Evolutionary conservation across 306 rosid species (phyloP).

Genomic region (Ziziphus jujuba): DNA sequence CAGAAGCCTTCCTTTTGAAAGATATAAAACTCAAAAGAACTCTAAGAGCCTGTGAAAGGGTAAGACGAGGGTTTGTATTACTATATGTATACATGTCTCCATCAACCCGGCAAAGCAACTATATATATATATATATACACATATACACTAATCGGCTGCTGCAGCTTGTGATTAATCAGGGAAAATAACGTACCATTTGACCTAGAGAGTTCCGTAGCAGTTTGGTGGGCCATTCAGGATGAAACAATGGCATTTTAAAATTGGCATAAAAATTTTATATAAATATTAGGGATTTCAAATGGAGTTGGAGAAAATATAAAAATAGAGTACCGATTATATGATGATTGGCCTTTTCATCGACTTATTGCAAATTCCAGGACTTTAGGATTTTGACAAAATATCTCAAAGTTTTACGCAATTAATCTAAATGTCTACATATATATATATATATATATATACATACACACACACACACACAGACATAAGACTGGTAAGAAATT

Average conservation of each 20-base stretch:
- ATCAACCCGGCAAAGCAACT: background rate
- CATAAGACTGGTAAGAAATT: too few relatives aligned
- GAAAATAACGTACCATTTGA: background rate
- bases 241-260: background rate
- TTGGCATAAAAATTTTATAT: too few relatives aligned
- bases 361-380: constrained; percentile 8
- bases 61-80: background rate
- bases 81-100: background rate
- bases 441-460: too few relatives aligned
- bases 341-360: constrained; percentile 1
- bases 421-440: too few relatives aligned
- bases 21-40: constrained; percentile 22
- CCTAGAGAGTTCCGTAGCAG: background rate
- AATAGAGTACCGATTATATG: background rate
- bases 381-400: too few relatives aligned
- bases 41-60: constrained; percentile 41
- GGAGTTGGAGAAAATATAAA: background rate
- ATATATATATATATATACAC: background rate
- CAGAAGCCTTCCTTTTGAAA: background rate
- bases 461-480: too few relatives aligned
- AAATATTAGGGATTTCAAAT: too few relatives aligned
- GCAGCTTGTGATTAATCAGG: background rate
- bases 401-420: too few relatives aligned
- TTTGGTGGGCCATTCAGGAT: background rate
- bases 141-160: background rate